These are phyloP conservation scores for Chlamydomonas eustigma DNA, from an alignment of 139 green algal genomes.

Conservation along the genomic window DNA sequence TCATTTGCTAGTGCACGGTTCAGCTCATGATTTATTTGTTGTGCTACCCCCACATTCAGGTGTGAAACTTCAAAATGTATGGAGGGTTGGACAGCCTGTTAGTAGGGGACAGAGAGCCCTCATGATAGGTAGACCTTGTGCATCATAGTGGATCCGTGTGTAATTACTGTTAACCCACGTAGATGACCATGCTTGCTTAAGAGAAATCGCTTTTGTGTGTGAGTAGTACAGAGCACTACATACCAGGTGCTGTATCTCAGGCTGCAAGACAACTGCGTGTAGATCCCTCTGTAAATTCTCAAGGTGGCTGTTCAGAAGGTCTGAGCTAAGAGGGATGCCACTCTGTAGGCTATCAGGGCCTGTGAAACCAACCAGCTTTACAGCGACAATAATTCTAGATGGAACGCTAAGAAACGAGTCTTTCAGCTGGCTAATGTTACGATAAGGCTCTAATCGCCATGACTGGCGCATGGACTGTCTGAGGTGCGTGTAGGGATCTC, in stretches of 20 bases:
- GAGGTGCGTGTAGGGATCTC: neutral
- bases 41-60: too few relatives aligned
- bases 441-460: neutral
- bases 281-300: neutral
- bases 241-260: neutral
- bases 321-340: neutral
- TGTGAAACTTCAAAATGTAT: too few relatives aligned
- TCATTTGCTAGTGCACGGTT: too few relatives aligned
- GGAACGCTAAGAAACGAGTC: neutral
- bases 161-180: too few relatives aligned
- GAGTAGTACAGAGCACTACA: too few relatives aligned
- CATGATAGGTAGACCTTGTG: too few relatives aligned
- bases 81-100: too few relatives aligned
- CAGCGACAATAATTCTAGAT: neutral
- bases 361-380: constrained; percentile 3
- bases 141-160: too few relatives aligned
- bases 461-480: neutral
- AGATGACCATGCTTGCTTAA: too few relatives aligned
- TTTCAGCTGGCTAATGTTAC: neutral
- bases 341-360: neutral
- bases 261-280: constrained; percentile 1
- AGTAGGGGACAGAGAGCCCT: too few relatives aligned
- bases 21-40: too few relatives aligned
- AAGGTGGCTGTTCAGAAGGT: neutral
- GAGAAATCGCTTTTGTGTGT: too few relatives aligned